Evolutionary conservation across 768 basidiomycete genomes (phyloP).

Genomic region (Rhizopogon sp.): DNA sequence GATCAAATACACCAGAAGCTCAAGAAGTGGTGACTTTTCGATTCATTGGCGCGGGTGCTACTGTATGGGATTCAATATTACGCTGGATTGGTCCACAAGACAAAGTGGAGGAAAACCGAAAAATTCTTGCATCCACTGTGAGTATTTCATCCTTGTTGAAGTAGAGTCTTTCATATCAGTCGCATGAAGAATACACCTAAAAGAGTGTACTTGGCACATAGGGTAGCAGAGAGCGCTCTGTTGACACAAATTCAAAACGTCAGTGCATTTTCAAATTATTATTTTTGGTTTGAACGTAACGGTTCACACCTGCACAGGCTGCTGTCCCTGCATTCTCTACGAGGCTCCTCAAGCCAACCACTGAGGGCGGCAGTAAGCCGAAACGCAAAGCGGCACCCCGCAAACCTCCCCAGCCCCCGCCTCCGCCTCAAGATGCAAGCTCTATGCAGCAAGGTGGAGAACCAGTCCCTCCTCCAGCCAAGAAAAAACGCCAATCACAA

Average conservation of each 20-base stretch:
- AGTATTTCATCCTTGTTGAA: background rate
- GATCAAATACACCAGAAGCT: conserved; percentile 7
- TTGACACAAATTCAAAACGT: conserved; percentile 59
- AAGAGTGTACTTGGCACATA: conserved; percentile 52
- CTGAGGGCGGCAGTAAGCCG: conserved; percentile 30
- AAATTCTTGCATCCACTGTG: conserved; percentile 44
- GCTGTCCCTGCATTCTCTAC: conserved; percentile 44
- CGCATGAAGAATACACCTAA: conserved; percentile 35
- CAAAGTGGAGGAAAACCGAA: conserved; percentile 44
- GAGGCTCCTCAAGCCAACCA: conserved; percentile 51
- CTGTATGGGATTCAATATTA: conserved; percentile 53
- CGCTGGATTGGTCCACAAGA: conserved; percentile 59
- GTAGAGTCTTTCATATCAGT: background rate
- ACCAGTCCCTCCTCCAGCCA: conserved; percentile 22
- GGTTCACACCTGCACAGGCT: conserved; percentile 26
- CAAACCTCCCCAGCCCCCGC: conserved; percentile 15
- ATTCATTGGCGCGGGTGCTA: conserved; percentile 41
- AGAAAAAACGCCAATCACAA: conserved; percentile 37
- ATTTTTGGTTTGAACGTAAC: background rate
- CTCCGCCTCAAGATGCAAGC: background rate
- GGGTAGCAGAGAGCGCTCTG: conserved; percentile 49
- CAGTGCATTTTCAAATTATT: conserved; percentile 17
- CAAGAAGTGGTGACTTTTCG: conserved; percentile 40
- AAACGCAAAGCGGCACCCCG: conserved; percentile 31
- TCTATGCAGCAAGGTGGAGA: conserved; percentile 11